Evolutionary conservation across 805 yeast genomes (phyloP).

Genomic region (Kluyveromyces siamensis): DNA sequence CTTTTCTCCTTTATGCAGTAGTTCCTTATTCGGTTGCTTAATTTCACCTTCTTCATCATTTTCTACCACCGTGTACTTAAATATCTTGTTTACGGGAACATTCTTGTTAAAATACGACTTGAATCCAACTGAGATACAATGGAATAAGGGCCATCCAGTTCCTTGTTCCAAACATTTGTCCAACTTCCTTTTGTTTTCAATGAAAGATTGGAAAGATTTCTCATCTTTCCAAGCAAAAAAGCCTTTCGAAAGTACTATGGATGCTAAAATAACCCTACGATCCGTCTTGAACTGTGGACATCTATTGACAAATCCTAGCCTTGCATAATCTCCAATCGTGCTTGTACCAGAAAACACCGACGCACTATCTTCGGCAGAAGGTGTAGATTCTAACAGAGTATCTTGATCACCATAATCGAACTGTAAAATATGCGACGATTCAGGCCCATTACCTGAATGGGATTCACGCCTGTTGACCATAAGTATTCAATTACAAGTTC

Average conservation of each 20-base stretch:
- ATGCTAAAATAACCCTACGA: constrained; percentile 27
- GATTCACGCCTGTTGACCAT: background rate
- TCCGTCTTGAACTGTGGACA: constrained; percentile 18
- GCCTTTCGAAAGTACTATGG: constrained; percentile 30
- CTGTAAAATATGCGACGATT: background rate
- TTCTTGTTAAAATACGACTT: constrained; percentile 24
- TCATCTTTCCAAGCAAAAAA: constrained; percentile 32
- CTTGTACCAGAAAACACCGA: constrained; percentile 16
- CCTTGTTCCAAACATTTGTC: constrained; percentile 15
- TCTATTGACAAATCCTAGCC: constrained; percentile 23
- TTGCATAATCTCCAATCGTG: constrained; percentile 23
- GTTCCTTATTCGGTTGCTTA: constrained; percentile 6
- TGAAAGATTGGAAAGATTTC: constrained; percentile 20
- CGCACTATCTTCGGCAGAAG: background rate
- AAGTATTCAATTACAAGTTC: background rate
- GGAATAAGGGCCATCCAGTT: constrained; percentile 31
- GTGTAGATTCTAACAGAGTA: background rate
- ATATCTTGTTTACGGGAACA: constrained; percentile 24
- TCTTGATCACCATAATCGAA: background rate
- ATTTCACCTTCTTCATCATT: constrained; percentile 8
- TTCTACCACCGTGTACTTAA: constrained; percentile 16
- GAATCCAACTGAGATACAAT: constrained; percentile 22
- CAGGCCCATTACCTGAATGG: background rate
- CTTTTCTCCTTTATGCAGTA: constrained; percentile 4
- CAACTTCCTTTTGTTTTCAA: constrained; percentile 21